Evolutionary conservation across 139 green algal species (phyloP), one percentile per base, ranked within the genome.

Genomic region (Eudorina sp.): DNA sequence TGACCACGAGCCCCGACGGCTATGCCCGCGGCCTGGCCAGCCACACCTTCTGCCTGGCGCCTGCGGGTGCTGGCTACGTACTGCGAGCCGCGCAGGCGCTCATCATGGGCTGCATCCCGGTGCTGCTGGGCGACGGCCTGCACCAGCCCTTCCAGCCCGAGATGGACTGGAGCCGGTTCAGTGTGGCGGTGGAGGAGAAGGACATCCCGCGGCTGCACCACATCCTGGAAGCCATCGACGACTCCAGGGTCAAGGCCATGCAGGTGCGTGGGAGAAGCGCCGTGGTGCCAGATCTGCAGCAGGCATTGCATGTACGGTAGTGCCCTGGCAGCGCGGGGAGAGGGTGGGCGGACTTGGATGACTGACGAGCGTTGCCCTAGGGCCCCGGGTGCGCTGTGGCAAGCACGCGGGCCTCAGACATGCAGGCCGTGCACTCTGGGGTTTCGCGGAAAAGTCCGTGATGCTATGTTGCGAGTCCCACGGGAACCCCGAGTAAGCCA

Each of bases 121-220:
- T 92, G 18, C 81, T 69, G 34, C 72, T 91, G 18, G 77, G 62
- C 6, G 90, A 93, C 51, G 38, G 70, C 31, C 70, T 93, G 53
- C 53, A 82, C 31, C 86, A 93, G 86, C 90, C 90, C 40, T 91
- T 93, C 80, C 82, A 93, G 75, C 90, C 90, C 1, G 82, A 91
- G 82, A 53, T 93, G 18, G 4, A 21, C 68, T 88, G 83, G 83
- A n/a, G n/a, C 0, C 3, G 21, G 27, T 90, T 90, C 70, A 69
- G 38, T 40, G 62, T 92, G 38, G 53, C 55, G 38, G 55, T 92
- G 43, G 41, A 78, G 1, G 70, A 92, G 72, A 7, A 25, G 41
- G 88, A 91, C 88, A 88, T 91, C 53, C 58, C 72, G 3, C 27
- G 21, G 27, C 31, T 89, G 81, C 88, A 91, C 51, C 18, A 89